Conservation (phyloP, 2,329 filamentous ascomycete species). For the Beauveria pseudobassiana region DNA sequence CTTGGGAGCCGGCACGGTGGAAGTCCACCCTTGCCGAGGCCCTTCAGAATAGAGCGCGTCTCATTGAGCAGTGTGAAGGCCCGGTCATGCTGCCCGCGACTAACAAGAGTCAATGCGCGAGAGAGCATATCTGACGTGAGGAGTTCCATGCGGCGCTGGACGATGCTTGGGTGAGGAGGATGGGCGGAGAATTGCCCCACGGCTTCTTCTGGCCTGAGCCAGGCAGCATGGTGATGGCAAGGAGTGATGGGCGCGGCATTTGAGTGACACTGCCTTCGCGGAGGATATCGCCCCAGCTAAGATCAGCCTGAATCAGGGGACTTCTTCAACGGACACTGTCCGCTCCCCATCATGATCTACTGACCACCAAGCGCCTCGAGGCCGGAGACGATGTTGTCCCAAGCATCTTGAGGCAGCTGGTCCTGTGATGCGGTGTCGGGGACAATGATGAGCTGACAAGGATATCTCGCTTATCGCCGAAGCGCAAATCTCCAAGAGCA, state of each 20-base stretch:
- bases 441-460: slow-evolving; percentile 89
- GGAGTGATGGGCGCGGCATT: slow-evolving; percentile 77
- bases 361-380: slow-evolving; percentile 84
- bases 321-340: slow-evolving; percentile 80
- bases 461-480: slow-evolving; percentile 91
- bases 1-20: slow-evolving; percentile 61
- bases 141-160: slow-evolving; percentile 94
- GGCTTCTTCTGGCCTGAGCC: slow-evolving; percentile 58
- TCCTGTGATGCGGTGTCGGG: slow-evolving; percentile 80
- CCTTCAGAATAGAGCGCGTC: slow-evolving; percentile 91
- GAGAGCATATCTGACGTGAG: slow-evolving; percentile 98
- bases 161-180: slow-evolving; percentile 89
- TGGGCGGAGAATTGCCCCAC: slow-evolving; percentile 64
- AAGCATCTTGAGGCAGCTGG: slow-evolving; percentile 82
- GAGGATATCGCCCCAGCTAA: slow-evolving; percentile 88
- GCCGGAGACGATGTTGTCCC: slow-evolving; percentile 95
- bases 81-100: slow-evolving; percentile 85
- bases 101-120: slow-evolving; percentile 81
- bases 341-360: slow-evolving; percentile 81
- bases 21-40: slow-evolving; percentile 87
- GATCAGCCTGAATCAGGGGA: slow-evolving; percentile 88
- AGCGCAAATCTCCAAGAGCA: slow-evolving; percentile 81
- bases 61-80: slow-evolving; percentile 88
- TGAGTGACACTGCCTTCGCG: slow-evolving; percentile 81
- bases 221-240: slow-evolving; percentile 94